phyloP scores from a whole-genome alignment of 371 early-diverging fungal genomes.

The Cokeromyces recurvatus region DNA sequence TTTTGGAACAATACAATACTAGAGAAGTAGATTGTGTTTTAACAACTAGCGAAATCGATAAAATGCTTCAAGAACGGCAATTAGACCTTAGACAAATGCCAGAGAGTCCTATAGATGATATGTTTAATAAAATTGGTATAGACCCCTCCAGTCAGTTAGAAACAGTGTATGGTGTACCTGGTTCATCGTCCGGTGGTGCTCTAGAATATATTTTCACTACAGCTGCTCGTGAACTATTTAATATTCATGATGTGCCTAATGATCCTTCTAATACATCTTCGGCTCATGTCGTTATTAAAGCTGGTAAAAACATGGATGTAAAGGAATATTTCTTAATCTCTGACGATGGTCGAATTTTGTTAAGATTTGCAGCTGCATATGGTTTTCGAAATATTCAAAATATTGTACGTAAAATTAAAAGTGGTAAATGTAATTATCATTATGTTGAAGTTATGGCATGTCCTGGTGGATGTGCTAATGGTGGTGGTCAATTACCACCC shows the following conservation, averaged over 20 bases:
- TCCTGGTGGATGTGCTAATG: constrained; percentile 90
- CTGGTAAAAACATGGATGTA: constrained; percentile 82
- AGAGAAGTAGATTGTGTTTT: constrained; percentile 95
- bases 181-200: constrained; percentile 89
- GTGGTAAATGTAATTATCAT: constrained; percentile 66
- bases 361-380: constrained; percentile 83
- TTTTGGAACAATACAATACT: constrained; percentile 67
- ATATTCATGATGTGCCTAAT: constrained; percentile 45
- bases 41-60: constrained; percentile 81
- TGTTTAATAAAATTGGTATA: constrained; percentile 46
- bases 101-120: constrained; percentile 49
- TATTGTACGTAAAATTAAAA: constrained; percentile 82
- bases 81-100: constrained; percentile 40
- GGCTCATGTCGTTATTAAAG: constrained; percentile 45
- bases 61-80: constrained; percentile 69
- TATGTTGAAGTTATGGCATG: constrained; percentile 98
- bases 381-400: constrained; percentile 98
- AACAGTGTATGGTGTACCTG: constrained; percentile 58
- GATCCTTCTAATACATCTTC: constrained; percentile 15
- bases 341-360: constrained; percentile 45
- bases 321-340: constrained; percentile 59
- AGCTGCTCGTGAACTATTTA: constrained; percentile 77
- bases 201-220: constrained; percentile 80
- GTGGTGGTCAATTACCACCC: constrained; percentile 78
- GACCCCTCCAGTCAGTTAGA: constrained; percentile 36